Evolutionary conservation across 495 filamentous ascomycete species (phyloP).

Genomic region (Physcia stellaris): DNA sequence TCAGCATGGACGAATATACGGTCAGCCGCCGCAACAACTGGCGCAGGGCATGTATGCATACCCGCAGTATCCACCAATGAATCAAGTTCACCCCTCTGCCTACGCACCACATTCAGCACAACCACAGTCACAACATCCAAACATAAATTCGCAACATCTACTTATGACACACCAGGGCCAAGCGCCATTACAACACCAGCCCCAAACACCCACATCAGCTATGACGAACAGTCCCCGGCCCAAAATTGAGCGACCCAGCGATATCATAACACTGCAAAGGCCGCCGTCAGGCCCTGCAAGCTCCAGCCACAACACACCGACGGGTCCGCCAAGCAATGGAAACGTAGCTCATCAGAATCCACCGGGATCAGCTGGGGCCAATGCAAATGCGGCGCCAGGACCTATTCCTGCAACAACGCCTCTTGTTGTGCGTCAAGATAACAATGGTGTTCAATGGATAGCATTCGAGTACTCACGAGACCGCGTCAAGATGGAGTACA

Average conservation of each 20-base stretch:
- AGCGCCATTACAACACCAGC: conserved; percentile 13
- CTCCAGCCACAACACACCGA: conserved; percentile 27
- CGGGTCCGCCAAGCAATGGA: conserved; percentile 40
- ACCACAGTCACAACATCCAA: conserved; percentile 43
- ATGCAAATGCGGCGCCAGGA: conserved; percentile 86
- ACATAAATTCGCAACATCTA: conserved; percentile 47
- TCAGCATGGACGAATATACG: conserved; percentile 73
- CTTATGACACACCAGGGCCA: conserved; percentile 39
- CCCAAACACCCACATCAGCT: conserved; percentile 18
- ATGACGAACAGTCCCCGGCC: conserved; percentile 48
- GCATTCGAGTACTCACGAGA: conserved; percentile 97
- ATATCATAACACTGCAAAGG: conserved; percentile 36
- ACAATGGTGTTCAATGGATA: conserved; percentile 97
- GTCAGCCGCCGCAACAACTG: conserved; percentile 63
- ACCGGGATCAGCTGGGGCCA: conserved; percentile 34
- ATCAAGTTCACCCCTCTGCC: conserved; percentile 53
- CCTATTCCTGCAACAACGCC: conserved; percentile 98
- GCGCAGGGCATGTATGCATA: conserved; percentile 62
- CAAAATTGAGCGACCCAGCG: conserved; percentile 35
- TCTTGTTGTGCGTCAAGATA: conserved; percentile 85
- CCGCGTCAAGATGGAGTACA: conserved; percentile 98
- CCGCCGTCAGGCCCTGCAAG: conserved; percentile 41
- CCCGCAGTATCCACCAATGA: conserved; percentile 58
- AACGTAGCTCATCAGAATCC: conserved; percentile 32
- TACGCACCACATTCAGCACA: conserved; percentile 59